A percentile compares a stretch with the other conserved stretches of the same genome.
phyloP scores from a whole-genome alignment of 2,329 filamentous ascomycete genomes.

The Biscogniauxia sp. region DNA sequence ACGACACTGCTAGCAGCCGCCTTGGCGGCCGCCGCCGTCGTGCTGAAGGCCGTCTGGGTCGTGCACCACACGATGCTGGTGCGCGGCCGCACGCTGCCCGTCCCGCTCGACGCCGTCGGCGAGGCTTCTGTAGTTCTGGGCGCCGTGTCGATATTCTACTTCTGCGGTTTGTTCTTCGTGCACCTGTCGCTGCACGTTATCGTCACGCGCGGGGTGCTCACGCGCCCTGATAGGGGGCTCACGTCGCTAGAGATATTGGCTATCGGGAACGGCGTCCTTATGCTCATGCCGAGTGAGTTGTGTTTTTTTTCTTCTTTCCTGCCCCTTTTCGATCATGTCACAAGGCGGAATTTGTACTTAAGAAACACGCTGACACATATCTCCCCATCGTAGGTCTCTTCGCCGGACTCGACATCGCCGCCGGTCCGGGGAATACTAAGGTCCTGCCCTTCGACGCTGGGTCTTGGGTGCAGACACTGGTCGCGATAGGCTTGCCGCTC shows the following conservation, averaged over 20 bases:
- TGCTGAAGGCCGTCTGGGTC: conserved; percentile 20
- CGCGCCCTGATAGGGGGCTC: conserved; percentile 34
- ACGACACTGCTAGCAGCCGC: conserved; percentile 12
- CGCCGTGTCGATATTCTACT: conserved; percentile 48
- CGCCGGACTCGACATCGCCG: conserved; percentile 45
- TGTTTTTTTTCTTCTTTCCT: conserved; percentile 13
- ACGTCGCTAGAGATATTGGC: conserved; percentile 54
- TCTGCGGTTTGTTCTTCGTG: conserved; percentile 54
- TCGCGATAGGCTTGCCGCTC: conserved; percentile 51
- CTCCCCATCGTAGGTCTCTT: conserved; percentile 44
- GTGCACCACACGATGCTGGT: conserved; percentile 17
- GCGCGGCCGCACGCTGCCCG: conserved; percentile 20
- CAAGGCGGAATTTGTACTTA: background rate
- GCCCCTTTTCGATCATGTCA: no score
- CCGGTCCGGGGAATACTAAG: conserved; percentile 43
- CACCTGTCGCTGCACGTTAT: conserved; percentile 49
- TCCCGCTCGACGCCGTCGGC: conserved; percentile 36
- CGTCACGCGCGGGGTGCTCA: conserved; percentile 45
- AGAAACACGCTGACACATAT: background rate
- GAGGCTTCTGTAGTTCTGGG: conserved; percentile 39
- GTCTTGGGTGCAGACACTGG: conserved; percentile 48
- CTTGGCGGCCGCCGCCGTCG: conserved; percentile 20
- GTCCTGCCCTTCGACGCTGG: conserved; percentile 47
- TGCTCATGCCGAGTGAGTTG: conserved; percentile 55
- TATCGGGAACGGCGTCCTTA: conserved; percentile 55